A percentile compares a stretch with the other conserved stretches of the same genome.
These are phyloP conservation scores for Ashbya aceris DNA, from an alignment of 1,139 yeast genomes.

Conservation along the genomic window DNA sequence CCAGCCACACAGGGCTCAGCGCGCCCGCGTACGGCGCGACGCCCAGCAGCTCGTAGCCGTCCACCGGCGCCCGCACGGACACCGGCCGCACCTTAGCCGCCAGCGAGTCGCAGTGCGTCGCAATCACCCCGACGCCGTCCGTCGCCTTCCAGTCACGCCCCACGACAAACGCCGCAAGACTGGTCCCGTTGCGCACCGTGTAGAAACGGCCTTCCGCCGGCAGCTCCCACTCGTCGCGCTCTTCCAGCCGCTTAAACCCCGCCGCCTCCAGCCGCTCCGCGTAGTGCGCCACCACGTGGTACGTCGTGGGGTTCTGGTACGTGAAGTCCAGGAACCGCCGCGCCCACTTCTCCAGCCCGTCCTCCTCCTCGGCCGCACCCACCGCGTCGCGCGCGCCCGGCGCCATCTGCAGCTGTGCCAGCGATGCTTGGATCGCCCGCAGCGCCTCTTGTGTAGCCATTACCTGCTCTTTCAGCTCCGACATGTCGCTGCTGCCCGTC, in stretches of 20 bases:
- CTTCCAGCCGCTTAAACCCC: conserved; percentile 48
- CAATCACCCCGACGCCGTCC: conserved; percentile 51
- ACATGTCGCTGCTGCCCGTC: not conserved
- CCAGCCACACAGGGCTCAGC: conserved; percentile 48
- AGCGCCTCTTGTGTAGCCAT: conserved; percentile 9
- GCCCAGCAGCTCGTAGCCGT: conserved; percentile 54
- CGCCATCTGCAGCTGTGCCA: conserved; percentile 18
- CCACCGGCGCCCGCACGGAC: conserved; percentile 39
- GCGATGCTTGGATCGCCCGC: conserved; percentile 21
- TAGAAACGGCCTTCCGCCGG: conserved; percentile 38
- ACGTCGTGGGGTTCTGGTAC: conserved; percentile 51
- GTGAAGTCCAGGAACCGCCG: conserved; percentile 50
- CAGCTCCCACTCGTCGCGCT: conserved; percentile 40
- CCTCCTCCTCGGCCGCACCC: not conserved
- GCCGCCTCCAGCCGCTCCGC: conserved; percentile 35
- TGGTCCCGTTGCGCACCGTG: conserved; percentile 49
- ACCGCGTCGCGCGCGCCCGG: not conserved
- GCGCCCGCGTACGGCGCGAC: conserved; percentile 63
- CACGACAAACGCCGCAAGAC: conserved; percentile 47
- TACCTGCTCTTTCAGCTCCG: conserved; percentile 1
- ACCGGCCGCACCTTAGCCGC: conserved; percentile 51
- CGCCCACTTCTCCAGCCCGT: conserved; percentile 20
- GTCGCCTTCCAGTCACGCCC: conserved; percentile 50
- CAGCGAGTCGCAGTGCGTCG: conserved; percentile 52
- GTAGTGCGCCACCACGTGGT: conserved; percentile 46